These are phyloP conservation scores for Boehmeria nivea DNA, from an alignment of 306 rosid species.

Conservation along the genomic window DNA sequence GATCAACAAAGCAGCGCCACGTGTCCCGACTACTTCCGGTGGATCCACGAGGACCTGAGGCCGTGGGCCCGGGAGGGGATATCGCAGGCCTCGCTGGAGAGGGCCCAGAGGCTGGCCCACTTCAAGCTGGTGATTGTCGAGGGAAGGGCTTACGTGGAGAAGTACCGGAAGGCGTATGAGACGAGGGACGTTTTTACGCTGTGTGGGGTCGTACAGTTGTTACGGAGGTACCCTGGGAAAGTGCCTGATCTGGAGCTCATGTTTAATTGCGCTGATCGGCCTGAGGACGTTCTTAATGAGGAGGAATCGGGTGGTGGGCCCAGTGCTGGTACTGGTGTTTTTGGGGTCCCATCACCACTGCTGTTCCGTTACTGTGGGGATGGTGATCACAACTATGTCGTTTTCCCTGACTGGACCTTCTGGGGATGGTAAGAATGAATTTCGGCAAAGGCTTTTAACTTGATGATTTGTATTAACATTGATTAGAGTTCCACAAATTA, in stretches of 20 bases:
- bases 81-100: slow-evolving; percentile 38
- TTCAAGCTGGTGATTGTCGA: slow-evolving; percentile 46
- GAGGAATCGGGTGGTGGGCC: slow-evolving; percentile 3
- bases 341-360: slow-evolving; percentile 37
- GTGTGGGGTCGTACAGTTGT: slow-evolving; percentile 67
- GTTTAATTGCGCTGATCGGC: too few relatives aligned
- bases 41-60: too few relatives aligned
- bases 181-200: too few relatives aligned
- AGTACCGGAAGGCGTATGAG: too few relatives aligned
- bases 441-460: too few relatives aligned
- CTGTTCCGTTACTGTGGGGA: slow-evolving; percentile 57
- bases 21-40: too few relatives aligned
- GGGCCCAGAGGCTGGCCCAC: slow-evolving; percentile 34
- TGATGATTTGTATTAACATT: too few relatives aligned
- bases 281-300: slow-evolving; percentile 24
- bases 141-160: slow-evolving; percentile 62
- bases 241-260: slow-evolving; percentile 65
- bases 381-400: slow-evolving; percentile 45
- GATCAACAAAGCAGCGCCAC: too few relatives aligned
- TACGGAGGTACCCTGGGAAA: slow-evolving; percentile 57
- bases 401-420: slow-evolving; percentile 80
- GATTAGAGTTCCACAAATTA: too few relatives aligned
- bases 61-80: slow-evolving; percentile 64
- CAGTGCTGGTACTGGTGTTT: background rate
- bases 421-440: slow-evolving; percentile 94